Percentiles rank a stretch among this genome's conserved stretches.
These are phyloP conservation scores for Mycena alexandri DNA, from an alignment of 768 basidiomycete species.

Conservation along the genomic window DNA sequence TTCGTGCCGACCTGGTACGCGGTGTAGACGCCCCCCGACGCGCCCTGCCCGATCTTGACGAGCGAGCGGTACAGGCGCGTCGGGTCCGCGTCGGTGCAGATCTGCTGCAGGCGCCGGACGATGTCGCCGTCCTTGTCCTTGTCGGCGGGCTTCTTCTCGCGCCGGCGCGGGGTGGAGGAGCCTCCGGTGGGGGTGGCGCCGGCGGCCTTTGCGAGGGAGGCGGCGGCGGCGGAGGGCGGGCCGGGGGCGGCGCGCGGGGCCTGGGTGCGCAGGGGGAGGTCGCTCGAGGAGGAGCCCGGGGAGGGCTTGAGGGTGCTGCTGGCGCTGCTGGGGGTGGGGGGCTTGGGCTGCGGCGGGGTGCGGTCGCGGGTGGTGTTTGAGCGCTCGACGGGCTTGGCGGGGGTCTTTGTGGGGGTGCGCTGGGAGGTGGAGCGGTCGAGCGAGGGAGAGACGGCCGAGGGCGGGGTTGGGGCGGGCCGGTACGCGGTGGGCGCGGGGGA, in stretches of 20 bases:
- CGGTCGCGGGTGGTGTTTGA: slow-evolving; percentile 78
- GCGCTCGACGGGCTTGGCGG: slow-evolving; percentile 65
- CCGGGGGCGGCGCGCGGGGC: slow-evolving; percentile 24
- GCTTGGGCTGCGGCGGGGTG: slow-evolving; percentile 43
- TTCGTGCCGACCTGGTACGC: slow-evolving; percentile 98
- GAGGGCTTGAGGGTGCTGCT: slow-evolving; percentile 59
- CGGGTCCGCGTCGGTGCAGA: slow-evolving; percentile 98
- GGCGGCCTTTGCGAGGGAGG: slow-evolving; percentile 73
- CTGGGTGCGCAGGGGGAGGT: slow-evolving; percentile 58
- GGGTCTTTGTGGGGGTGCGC: slow-evolving; percentile 72
- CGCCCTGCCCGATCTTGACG: slow-evolving; percentile 98
- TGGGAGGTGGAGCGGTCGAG: slow-evolving; percentile 93
- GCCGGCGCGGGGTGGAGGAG: slow-evolving; percentile 82
- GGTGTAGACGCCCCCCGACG: slow-evolving; percentile 97
- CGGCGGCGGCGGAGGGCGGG: slow-evolving; percentile 72
- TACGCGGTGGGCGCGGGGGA: slow-evolving; percentile 64
- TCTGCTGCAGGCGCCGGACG: slow-evolving; percentile 89
- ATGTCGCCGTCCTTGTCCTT: slow-evolving; percentile 90
- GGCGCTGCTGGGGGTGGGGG: slow-evolving; percentile 44
- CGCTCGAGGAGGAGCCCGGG: slow-evolving; percentile 70
- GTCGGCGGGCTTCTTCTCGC: slow-evolving; percentile 89
- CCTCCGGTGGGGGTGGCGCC: slow-evolving; percentile 27
- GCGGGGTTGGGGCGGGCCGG: slow-evolving; percentile 83
- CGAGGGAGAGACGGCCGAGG: slow-evolving; percentile 69
- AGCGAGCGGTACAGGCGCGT: slow-evolving; percentile 92